Evolutionary conservation across 306 rosid genomes (phyloP), one percentile per base, ranked within the genome.

Genomic region (Albizia julibrissin): DNA sequence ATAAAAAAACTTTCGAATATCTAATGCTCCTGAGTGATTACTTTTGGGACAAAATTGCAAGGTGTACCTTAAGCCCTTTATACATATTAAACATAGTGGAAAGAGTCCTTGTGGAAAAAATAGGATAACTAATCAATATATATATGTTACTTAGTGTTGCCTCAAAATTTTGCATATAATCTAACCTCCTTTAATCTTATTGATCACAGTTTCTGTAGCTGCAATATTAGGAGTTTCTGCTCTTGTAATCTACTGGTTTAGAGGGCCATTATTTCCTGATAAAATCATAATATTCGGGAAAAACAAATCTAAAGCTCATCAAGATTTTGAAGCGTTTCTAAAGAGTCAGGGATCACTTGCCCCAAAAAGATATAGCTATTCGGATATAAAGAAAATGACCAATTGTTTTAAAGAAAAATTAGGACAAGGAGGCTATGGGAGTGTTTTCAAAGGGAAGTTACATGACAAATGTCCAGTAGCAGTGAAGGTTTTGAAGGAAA

Each of bases 371-470:
- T 80, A 80, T 24, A 77, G 47, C 21, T 83, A 83, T 24, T 72
- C 1, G 19, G 72, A 73, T 6, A 61, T 86, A 5, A 86, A 77
- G 81, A 86, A 86, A 27, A 77, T 83, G 79, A 68, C 87, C 59
- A 58, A 66, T 15, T 67, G 67, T 14, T 83, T 86, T 49, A 76
- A 77, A 50, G 43, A 76, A 10, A 86, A 83, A 24, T 46, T 86
- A 34, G 85, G 82, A 5, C 75, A 73, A 47, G 87, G 89, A 12
- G 87, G 87, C 5, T 86, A 67, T 42, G 89, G 81, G 10, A 31
- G 72, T 73, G 87, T 83, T 5, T 80, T 72, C 67, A 86, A 83
- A 39, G 86, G 86, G 9, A 64, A 75, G 34, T 16, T 79, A 15
- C 50, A 79, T 78, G 71, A 66, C n/a, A 33, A 66, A 5, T 33